Evolutionary conservation across 164 flowering plant species (phyloP), one percentile per base, ranked within the genome.

Genomic region (Umbellularia californica): DNA sequence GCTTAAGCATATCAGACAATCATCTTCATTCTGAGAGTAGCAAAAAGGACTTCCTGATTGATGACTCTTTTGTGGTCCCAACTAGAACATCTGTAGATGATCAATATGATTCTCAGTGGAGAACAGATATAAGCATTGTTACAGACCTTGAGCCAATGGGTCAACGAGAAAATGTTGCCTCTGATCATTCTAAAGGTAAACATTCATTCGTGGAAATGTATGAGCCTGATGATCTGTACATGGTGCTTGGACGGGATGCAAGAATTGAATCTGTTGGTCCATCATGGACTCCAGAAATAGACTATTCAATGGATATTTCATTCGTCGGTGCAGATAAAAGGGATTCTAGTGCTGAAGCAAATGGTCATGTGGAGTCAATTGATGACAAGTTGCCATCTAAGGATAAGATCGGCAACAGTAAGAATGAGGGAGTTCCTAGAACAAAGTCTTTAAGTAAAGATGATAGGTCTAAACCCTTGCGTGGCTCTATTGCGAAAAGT

Each of bases 141-240:
- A 65, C 90, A 12, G 94, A 82, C 72, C 79, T 87, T 71, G 69
- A 75, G 72, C 82, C 77, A 70, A 81, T 79, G 70, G 58, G 80
- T 50, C 84, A 74, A 63, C 76, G 75, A 64, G 84, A 78, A 70
- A 77, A 77, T 73, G 82, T 63, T 24, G 50, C 65, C 6, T 72
- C 79, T 55, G 85, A 85, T 73, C 72, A 27, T 60, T 73, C 82
- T 1, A 76, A 76, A 50, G 78, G 79, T 7, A 85, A 79, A 74
- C 68, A 73, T 63, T 79, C 72, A 80, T 41, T 77, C 5, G 51
- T 77, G 58, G 71, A 51, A 58, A 62, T 70, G 25, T 74, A 75
- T 76, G 98, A 94, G 76, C 97, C 98, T 50, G 90, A 90, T 81
- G 98, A 92, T 74, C 90, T 94, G 51, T 88, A 75, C 83, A 91